Conservation (phyloP, 495 filamentous ascomycete genomes). For the Aspergillus wentii region DNA sequence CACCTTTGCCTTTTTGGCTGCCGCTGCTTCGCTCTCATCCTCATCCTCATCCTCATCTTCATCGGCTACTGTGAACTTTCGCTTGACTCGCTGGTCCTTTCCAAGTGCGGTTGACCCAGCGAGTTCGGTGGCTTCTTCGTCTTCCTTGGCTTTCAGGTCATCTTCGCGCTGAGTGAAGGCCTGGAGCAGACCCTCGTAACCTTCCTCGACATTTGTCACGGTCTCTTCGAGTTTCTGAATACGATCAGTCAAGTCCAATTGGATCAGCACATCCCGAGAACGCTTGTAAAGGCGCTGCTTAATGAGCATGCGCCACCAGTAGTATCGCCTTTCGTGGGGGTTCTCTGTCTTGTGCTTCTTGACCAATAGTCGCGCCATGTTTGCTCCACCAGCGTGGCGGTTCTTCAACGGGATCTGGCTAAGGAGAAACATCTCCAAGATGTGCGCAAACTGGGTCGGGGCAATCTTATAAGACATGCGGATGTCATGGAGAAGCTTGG, state of each 20-base stretch:
- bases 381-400: conserved; percentile 48
- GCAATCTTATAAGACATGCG: conserved; percentile 70
- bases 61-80: conserved; percentile 42
- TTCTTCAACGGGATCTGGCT: conserved; percentile 61
- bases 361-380: conserved; percentile 46
- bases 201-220: conserved; percentile 70
- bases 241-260: conserved; percentile 71
- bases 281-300: conserved; percentile 79
- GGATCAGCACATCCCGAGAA: conserved; percentile 69
- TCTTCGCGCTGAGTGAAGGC: conserved; percentile 39
- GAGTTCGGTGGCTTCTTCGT: conserved; percentile 17
- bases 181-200: conserved; percentile 67
- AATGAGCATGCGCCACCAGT: conserved; percentile 76
- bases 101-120: conserved; percentile 12
- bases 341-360: conserved; percentile 48
- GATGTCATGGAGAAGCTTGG: conserved; percentile 51
- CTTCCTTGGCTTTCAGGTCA: conserved; percentile 14
- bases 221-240: conserved; percentile 79
- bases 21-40: conserved; percentile 25
- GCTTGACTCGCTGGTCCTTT: conserved; percentile 33
- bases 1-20: conserved; percentile 34
- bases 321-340: conserved; percentile 59
- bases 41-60: conserved; percentile 45
- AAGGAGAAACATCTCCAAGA: conserved; percentile 87
- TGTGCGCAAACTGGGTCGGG: conserved; percentile 77